Evolutionary conservation across 139 green algal species (phyloP).

Genomic region (Dunaliella primolecta): DNA sequence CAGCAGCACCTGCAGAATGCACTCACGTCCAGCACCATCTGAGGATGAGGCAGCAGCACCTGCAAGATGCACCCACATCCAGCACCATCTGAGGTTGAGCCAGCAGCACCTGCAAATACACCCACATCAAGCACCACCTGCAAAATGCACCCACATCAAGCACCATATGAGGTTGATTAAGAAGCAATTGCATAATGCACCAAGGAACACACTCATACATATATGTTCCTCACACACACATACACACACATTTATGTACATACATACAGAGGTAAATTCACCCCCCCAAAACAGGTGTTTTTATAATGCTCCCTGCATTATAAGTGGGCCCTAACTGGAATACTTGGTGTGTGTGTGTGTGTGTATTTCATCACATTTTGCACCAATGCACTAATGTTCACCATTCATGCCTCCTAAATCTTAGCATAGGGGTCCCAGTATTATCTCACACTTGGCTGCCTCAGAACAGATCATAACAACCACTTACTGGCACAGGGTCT

Average conservation of each 20-base stretch:
- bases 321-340: too few species aligned
- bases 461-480: too few species aligned
- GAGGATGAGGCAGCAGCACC: not conserved
- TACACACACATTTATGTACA: not conserved
- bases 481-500: not conserved
- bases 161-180: not conserved
- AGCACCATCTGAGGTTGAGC: constrained; percentile 14
- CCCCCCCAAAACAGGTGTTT: too few species aligned
- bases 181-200: not conserved
- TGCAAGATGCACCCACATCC: not conserved
- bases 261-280: not conserved
- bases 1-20: not conserved
- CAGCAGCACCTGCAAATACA: not conserved
- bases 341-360: too few species aligned
- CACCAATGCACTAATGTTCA: too few species aligned
- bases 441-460: too few species aligned
- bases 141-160: not conserved
- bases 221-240: not conserved
- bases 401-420: too few species aligned
- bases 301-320: too few species aligned
- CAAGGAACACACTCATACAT: not conserved
- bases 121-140: too few species aligned
- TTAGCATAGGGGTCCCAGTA: too few species aligned
- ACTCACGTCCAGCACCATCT: constrained; percentile 12
- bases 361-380: too few species aligned